A percentile compares a stretch with the other conserved stretches of the same genome.
Evolutionary conservation across 2,329 filamentous ascomycete genomes (phyloP).

Genomic region (Daldinia sp.): DNA sequence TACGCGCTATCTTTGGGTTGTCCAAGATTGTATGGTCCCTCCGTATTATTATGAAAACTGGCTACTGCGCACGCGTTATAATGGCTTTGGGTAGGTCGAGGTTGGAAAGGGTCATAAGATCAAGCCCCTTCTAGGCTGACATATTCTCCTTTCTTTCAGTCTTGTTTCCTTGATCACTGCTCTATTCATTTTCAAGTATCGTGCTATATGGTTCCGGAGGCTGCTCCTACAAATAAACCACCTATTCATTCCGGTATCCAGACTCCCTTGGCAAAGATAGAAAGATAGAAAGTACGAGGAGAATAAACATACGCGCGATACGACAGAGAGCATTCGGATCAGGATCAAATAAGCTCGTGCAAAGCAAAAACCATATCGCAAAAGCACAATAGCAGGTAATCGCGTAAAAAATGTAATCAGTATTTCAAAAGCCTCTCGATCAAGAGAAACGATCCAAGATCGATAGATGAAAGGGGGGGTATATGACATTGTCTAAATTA

Average conservation of each 20-base stretch:
- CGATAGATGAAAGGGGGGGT: slow-evolving; percentile 18
- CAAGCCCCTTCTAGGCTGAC: neutral
- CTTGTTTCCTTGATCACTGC: too few species aligned
- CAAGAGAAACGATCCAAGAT: slow-evolving; percentile 17
- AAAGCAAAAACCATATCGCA: neutral
- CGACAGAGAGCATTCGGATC: neutral
- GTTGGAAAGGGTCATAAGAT: too few species aligned
- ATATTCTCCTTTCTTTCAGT: neutral
- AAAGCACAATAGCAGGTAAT: neutral
- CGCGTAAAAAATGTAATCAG: slow-evolving; percentile 9
- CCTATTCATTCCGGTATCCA: neutral
- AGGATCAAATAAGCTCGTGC: neutral
- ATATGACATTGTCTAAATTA: slow-evolving; percentile 33
- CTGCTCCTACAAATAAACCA: neutral
- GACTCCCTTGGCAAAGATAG: too few species aligned
- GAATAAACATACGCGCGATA: neutral
- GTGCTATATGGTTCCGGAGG: neutral
- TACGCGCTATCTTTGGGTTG: neutral
- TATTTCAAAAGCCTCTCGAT: slow-evolving; percentile 18
- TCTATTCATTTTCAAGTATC: neutral
- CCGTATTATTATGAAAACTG: too few species aligned
- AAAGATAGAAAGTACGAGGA: neutral
- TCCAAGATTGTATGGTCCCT: too few species aligned
- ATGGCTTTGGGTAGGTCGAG: too few species aligned
- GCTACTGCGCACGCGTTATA: too few species aligned